Base-by-base conservation (phyloP, 495 filamentous ascomycete genomes). In the Penicillium cosmopolitanum region DNA sequence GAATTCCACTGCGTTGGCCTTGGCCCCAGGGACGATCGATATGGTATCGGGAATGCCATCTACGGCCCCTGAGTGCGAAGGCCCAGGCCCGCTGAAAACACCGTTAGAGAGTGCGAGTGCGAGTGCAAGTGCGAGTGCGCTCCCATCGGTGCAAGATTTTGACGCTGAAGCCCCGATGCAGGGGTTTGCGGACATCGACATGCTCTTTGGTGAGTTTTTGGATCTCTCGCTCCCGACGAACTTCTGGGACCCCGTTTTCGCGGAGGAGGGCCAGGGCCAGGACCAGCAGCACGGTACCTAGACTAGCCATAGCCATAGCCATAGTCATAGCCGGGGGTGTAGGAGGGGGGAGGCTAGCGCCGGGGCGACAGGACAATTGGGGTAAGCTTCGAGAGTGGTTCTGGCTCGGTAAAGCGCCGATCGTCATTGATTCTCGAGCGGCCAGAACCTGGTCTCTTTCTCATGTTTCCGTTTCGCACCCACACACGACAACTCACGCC, bases 201-300 rank as follows among this genome's bases (percentile, higher is more conserved):
- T 61, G 3, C 46, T 77, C n/a, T 77, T 79, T 56, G 74, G 73
- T 8, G 74, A 74, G 10, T 77, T 77, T 47, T 43, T 79, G 16
- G 73, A 79, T 66, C 60, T 77, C 15, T 76, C 74, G 6, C 60
- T 77, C 3, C 76, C 74, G 2, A 75, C 73, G 19, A 75, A 77
- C 36, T 77, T 77, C 56, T 77, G 73, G 73, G 74, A 79, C 61
- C 74, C 75, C n/a, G 65, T 77, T 16, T 77, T 76, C 61, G 63
- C 69, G 34, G 62, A 71, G 28, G 50, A 57, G 36, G 60, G 63
- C 13, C 10, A 44, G n/a, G 60, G 63, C 13, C 10, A 44, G n/a
- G 60, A 64, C 13, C 10, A 44, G n/a, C 42, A 16, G 42, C n/a
- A 44, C 42, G 15, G n/a, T 9, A 9, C 16, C 15, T 31, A 50